Evolutionary conservation across 495 filamentous ascomycete genomes (phyloP), one percentile per base, ranked within the genome.

Genomic region (Hypoxylon perforatum): DNA sequence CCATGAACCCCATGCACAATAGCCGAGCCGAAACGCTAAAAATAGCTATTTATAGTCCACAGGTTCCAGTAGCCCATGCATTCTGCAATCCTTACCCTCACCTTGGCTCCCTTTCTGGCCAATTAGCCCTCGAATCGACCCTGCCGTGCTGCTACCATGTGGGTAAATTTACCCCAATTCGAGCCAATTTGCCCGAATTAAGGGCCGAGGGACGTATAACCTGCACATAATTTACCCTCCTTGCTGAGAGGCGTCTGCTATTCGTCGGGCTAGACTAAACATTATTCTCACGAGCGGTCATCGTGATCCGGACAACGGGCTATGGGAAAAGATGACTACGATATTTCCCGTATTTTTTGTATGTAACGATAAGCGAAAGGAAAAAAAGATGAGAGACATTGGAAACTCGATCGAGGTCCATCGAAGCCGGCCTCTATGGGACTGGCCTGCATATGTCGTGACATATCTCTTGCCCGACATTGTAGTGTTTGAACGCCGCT

Each of bases 21-120:
- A 67, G 49, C 65, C 58, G 65, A 63, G 52, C 68, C 56, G 65
- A 67, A 64, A 61, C 65, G 70, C 70, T 75, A 73, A 65, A 67
- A 69, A 73, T 73, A 71, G 65, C 65, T 75, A 75, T 75, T 71
- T 69, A 64, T 75, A 75, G 73, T 18, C n/a, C n/a, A n/a, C n/a
- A n/a, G n/a, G n/a, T n/a, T 4, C 36, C 41, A 69, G 56, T 55
- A n/a, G 2, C 52, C 68, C 66, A 67, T 57, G 57, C 53, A 61
- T 49, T 30, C 48, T 54, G 57, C 59, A n/a, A 50, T 49, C 44
- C 44, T 33, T 28, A 3, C 25, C 3, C 51, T 59, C 57, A 63
- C 65, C 65, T 72, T 55, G 49, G 25, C 54, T 65, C 63, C 58
- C 6, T 25, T 61, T 61, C 50, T 50, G 39, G 59, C 64, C 68